Evolutionary conservation across 805 yeast species (phyloP).

Genomic region (Ogataea henricii): DNA sequence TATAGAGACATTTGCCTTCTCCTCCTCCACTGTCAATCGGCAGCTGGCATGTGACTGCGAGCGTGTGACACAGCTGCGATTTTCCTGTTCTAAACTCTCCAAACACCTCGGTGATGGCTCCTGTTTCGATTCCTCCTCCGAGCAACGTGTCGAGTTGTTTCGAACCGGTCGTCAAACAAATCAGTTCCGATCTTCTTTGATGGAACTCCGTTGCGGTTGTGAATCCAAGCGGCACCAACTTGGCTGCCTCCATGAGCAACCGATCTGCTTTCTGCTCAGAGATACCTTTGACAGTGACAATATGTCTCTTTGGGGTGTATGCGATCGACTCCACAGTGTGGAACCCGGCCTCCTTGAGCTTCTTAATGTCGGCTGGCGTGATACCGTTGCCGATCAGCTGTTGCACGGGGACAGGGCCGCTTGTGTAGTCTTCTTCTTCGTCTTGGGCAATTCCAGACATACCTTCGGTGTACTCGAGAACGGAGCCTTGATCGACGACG

Average conservation of each 20-base stretch:
- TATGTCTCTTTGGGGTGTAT: conserved; percentile 81
- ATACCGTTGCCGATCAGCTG: conserved; percentile 82
- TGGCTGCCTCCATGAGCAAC: conserved; percentile 77
- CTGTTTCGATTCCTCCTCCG: conserved; percentile 98
- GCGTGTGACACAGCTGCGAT: conserved; percentile 93
- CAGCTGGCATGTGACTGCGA: conserved; percentile 94
- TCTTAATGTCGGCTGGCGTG: conserved; percentile 72
- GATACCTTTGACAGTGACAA: conserved; percentile 83
- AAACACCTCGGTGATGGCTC: conserved; percentile 92
- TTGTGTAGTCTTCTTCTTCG: conserved; percentile 38
- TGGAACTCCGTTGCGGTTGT: conserved; percentile 96
- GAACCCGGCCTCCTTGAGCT: conserved; percentile 78
- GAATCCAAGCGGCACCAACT: conserved; percentile 92
- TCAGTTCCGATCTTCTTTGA: conserved; percentile 83
- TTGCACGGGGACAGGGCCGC: conserved; percentile 56
- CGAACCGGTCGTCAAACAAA: conserved; percentile 93
- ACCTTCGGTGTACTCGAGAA: conserved; percentile 27
- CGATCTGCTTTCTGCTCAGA: conserved; percentile 94
- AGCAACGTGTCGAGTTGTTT: conserved; percentile 87
- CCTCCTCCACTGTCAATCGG: conserved; percentile 98
- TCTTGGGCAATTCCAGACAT: conserved; percentile 27
- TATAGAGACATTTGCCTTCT: conserved; percentile 94
- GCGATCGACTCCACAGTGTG: conserved; percentile 93
- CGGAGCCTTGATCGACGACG: conserved; percentile 14
- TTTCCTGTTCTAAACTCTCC: conserved; percentile 99